Evolutionary conservation across 2,329 filamentous ascomycete genomes (phyloP).

Genomic region (Penicillium sp.): DNA sequence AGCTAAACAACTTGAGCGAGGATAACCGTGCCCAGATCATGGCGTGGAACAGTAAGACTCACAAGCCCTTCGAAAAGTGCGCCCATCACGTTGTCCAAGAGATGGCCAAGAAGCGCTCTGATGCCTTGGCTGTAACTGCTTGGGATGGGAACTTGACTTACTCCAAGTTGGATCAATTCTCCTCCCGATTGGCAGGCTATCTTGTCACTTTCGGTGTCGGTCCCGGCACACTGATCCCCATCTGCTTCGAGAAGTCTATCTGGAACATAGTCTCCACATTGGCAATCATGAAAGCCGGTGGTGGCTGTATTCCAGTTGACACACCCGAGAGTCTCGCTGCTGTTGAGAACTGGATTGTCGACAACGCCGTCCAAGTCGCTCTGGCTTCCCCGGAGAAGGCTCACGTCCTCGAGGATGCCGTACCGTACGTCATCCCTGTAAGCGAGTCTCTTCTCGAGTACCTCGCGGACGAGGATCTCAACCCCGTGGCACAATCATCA

Average conservation of each 20-base stretch:
- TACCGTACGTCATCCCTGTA: slow-evolving; percentile 39
- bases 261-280: slow-evolving; percentile 30
- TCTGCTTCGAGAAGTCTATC: slow-evolving; percentile 27
- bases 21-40: slow-evolving; percentile 29
- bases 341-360: slow-evolving; percentile 39
- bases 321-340: slow-evolving; percentile 27
- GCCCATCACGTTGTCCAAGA: slow-evolving; percentile 28
- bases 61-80: slow-evolving; percentile 23
- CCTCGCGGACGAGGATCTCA: slow-evolving; percentile 18
- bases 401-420: slow-evolving; percentile 40
- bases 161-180: slow-evolving; percentile 30
- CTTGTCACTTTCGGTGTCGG: slow-evolving; percentile 28
- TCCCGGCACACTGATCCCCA: slow-evolving; percentile 24
- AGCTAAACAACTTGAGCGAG: slow-evolving; percentile 40
- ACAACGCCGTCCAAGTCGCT: slow-evolving; percentile 39
- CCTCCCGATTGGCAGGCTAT: slow-evolving; percentile 31
- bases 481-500: slow-evolving; percentile 6
- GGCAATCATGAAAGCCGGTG: slow-evolving; percentile 31
- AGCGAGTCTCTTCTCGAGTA: slow-evolving; percentile 34
- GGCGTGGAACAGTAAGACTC: slow-evolving; percentile 28
- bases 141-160: slow-evolving; percentile 36
- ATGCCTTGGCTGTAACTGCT: slow-evolving; percentile 27
- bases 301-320: slow-evolving; percentile 36
- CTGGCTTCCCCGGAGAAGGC: slow-evolving; percentile 37
- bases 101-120: slow-evolving; percentile 20